Conservation (phyloP, 2,329 filamentous ascomycete genomes). For the Paradendryphiella salina region DNA sequence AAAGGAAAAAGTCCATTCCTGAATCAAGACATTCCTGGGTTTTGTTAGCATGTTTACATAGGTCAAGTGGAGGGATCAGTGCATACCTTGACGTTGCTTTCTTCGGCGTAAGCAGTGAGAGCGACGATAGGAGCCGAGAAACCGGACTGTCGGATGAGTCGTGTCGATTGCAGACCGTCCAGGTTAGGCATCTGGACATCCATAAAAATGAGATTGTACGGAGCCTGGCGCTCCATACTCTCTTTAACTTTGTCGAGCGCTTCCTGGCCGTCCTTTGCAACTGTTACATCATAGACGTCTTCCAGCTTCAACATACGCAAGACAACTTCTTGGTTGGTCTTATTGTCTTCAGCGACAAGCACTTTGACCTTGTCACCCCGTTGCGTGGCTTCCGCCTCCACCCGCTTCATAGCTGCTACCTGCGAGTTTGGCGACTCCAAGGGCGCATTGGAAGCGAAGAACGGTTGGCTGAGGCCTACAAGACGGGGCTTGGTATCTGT, state of each 20-base stretch:
- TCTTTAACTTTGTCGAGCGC: conserved; percentile 84
- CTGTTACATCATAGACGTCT: conserved; percentile 82
- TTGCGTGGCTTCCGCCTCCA: conserved; percentile 62
- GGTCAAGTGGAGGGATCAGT: not conserved
- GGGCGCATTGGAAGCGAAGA: conserved; percentile 62
- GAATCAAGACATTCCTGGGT: conserved; percentile 67
- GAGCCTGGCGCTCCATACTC: conserved; percentile 71
- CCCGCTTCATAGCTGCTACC: conserved; percentile 66
- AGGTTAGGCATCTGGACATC: conserved; percentile 94
- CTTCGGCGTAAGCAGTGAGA: conserved; percentile 85
- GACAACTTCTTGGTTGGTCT: conserved; percentile 53
- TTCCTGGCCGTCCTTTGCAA: conserved; percentile 75
- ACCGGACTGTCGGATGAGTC: conserved; percentile 81
- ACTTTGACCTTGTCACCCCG: conserved; percentile 69
- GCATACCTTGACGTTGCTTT: conserved; percentile 83
- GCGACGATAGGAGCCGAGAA: conserved; percentile 89
- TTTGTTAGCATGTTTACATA: conserved; percentile 12
- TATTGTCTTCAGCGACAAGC: conserved; percentile 81
- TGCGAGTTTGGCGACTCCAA: conserved; percentile 62
- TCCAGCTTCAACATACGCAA: conserved; percentile 73
- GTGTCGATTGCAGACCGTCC: conserved; percentile 83
- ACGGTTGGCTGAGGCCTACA: conserved; percentile 80
- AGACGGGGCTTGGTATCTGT: conserved; percentile 74
- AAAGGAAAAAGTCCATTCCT: conserved; percentile 89
- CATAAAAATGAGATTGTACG: conserved; percentile 92